These are phyloP conservation scores for Ilyonectria destructans DNA, from an alignment of 2,329 filamentous ascomycete species.

Conservation along the genomic window DNA sequence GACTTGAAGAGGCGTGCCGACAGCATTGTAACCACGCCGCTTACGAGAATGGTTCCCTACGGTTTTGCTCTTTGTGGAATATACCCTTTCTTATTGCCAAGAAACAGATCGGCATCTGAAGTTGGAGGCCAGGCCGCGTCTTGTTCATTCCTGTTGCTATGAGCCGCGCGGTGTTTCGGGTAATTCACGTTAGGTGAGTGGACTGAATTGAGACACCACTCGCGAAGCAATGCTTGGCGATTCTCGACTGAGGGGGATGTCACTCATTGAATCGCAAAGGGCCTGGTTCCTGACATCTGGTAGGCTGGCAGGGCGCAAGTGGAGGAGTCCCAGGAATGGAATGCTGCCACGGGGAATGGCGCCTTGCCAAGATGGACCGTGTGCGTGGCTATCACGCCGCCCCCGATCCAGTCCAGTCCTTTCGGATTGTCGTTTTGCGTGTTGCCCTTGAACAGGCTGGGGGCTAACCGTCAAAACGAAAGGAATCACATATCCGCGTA, in stretches of 20 bases:
- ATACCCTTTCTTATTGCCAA: not conserved
- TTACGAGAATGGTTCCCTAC: not conserved
- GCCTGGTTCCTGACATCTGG: too few species aligned
- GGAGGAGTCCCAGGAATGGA: not conserved
- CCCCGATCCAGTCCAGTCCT: not conserved
- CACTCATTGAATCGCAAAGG: too few species aligned
- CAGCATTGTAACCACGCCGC: not conserved
- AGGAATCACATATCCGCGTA: not conserved
- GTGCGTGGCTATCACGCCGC: not conserved
- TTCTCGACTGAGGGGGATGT: not conserved
- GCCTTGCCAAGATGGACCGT: not conserved
- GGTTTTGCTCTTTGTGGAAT: not conserved
- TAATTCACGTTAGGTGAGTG: not conserved
- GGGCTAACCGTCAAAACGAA: not conserved
- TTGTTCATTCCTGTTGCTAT: not conserved
- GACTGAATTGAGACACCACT: not conserved
- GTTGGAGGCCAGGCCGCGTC: not conserved
- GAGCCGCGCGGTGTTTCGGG: not conserved
- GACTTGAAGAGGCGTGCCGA: not conserved
- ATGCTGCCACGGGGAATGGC: conserved; percentile 7
- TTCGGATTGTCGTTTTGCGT: not conserved
- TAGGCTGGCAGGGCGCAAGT: not conserved
- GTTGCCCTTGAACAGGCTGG: not conserved
- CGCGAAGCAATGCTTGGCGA: not conserved
- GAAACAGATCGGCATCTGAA: not conserved